Percentiles rank a stretch among this genome's conserved stretches.
phyloP scores from a whole-genome alignment of 1,139 yeast species.

The Pneumocystis wakefieldiae region DNA sequence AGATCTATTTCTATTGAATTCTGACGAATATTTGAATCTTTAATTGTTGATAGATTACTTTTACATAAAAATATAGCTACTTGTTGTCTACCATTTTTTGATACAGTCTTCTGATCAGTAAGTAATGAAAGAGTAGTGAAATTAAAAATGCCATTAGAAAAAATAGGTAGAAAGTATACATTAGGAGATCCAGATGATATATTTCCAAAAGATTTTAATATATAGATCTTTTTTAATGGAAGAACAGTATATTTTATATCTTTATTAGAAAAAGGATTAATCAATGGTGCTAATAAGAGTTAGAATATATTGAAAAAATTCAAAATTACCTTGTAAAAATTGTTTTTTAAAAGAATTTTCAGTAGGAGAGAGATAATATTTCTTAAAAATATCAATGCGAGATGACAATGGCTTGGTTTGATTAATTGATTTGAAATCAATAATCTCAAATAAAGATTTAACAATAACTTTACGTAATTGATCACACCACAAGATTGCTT shows the following conservation, averaged over 20 bases:
- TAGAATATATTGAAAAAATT: background rate
- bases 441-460: conserved; percentile 42
- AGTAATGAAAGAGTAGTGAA: conserved; percentile 7
- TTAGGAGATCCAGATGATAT: background rate
- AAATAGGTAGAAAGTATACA: conserved; percentile 10
- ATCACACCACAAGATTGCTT: conserved; percentile 95
- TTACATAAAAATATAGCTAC: conserved; percentile 4
- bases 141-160: conserved; percentile 5
- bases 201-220: conserved; percentile 10
- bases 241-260: conserved; percentile 1
- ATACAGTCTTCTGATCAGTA: conserved; percentile 6
- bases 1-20: conserved; percentile 3
- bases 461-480: conserved; percentile 60
- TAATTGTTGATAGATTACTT: background rate
- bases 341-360: conserved; percentile 12
- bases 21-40: background rate
- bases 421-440: conserved; percentile 17
- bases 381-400: conserved; percentile 45
- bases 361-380: conserved; percentile 30
- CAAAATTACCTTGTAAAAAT: background rate
- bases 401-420: conserved; percentile 34
- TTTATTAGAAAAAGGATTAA: background rate
- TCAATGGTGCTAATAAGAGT: background rate
- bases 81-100: background rate
- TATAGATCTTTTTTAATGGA: conserved; percentile 7